Evolutionary conservation across 2,329 filamentous ascomycete species (phyloP), one percentile per base, ranked within the genome.

Genomic region (Pseudogymnoascus sp.): DNA sequence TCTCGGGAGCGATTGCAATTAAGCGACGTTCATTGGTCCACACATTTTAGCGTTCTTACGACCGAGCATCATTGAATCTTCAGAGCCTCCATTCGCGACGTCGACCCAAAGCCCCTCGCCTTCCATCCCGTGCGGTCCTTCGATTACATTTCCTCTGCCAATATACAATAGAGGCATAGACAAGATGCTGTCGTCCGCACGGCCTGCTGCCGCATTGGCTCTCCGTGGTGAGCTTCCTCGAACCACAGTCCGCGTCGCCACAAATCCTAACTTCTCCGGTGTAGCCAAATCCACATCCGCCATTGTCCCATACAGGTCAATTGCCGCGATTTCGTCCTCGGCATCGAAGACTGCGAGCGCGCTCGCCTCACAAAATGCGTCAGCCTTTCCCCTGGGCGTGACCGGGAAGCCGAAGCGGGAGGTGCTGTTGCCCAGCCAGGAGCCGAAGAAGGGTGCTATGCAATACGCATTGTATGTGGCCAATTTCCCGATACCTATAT

Each of bases 401-500:
- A 75, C 72, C 41, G 73, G 72, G 33, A 78, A 73, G 64, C 67
- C 78, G 69, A 84, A 85, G 69, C 83, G 82, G 73, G 88, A 93
- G 77, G 89, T 94, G 62, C 86, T 84, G 65, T 80, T 94, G 63
- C 79, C 88, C 66, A 92, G 88, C 74, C 86, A 95, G 77, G 87
- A 91, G 76, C 81, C 81, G 66, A 90, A 87, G 76, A 90, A 93
- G 80, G 86, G 89, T 69, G 84, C 84, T 63, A 79, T 93, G 70
- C 89, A 95, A 85, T 93, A 92, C 75, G 90, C 89, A 66, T 81
- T 95, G 89, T 93, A 88, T 68, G 88, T 84, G 59, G 59, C 36
- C 35, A 59, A 26, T 50, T 13, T 7, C n/a, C 33, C n/a, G 13
- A 26, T 33, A 54, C n/a, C 47, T 35, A 54, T 35, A 54, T 35